Evolutionary conservation across 768 basidiomycete species (phyloP).

Genomic region (Lepiota venenata): DNA sequence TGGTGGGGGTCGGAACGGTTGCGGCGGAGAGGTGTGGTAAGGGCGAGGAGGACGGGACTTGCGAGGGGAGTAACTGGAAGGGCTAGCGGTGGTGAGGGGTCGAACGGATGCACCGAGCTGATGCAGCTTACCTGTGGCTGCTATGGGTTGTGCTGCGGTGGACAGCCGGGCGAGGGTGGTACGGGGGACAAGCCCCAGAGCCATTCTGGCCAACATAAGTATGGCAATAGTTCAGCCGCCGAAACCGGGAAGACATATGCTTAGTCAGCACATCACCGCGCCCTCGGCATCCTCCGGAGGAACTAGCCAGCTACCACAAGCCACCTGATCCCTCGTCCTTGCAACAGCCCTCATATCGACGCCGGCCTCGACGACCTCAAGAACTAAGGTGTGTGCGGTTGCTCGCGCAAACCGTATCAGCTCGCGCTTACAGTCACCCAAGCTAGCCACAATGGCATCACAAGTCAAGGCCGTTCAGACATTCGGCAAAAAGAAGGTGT

Average conservation of each 20-base stretch:
- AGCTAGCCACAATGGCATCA: constrained; percentile 53
- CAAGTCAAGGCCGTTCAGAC: constrained; percentile 93
- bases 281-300: constrained; percentile 25
- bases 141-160: not conserved
- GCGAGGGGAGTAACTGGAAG: constrained; percentile 32
- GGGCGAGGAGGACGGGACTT: constrained; percentile 55
- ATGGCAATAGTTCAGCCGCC: not conserved
- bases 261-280: constrained; percentile 28
- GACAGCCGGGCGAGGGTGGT: constrained; percentile 4
- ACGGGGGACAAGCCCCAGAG: not conserved
- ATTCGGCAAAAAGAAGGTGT: constrained; percentile 99
- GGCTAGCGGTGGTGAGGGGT: constrained; percentile 1
- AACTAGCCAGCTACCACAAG: constrained; percentile 41
- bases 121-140: constrained; percentile 3
- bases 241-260: constrained; percentile 19
- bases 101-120: not conserved
- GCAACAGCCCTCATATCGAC: constrained; percentile 27
- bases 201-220: not conserved
- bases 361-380: constrained; percentile 43
- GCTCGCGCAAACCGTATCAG: constrained; percentile 8
- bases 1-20: constrained; percentile 34
- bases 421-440: constrained; percentile 17
- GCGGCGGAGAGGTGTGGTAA: constrained; percentile 55
- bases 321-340: constrained; percentile 28
- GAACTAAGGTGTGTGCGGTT: constrained; percentile 33